phyloP scores from a whole-genome alignment of 805 yeast species.

The Candida ulmi region DNA sequence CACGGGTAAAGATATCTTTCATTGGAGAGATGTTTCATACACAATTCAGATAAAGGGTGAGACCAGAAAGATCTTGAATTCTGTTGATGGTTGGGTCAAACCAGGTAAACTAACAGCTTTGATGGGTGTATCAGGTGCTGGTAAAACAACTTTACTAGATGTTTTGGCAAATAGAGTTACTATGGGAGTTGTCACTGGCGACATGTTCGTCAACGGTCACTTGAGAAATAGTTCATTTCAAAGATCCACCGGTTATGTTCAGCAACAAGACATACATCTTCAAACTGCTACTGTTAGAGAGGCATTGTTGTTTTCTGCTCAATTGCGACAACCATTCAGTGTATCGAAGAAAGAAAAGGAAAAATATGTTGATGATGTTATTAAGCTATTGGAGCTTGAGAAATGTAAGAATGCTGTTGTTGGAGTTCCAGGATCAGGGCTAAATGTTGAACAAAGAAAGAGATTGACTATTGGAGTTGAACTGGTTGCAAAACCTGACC shows the following conservation, averaged over 20 bases:
- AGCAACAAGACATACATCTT: conserved; percentile 76
- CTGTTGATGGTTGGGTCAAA: conserved; percentile 66
- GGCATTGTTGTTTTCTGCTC: conserved; percentile 65
- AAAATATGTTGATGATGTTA: conserved; percentile 64
- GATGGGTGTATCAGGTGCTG: conserved; percentile 88
- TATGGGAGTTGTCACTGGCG: conserved; percentile 67
- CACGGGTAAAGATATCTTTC: conserved; percentile 48
- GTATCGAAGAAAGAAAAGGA: conserved; percentile 54
- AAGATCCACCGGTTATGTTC: conserved; percentile 75
- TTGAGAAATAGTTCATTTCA: conserved; percentile 60
- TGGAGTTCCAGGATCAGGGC: conserved; percentile 70
- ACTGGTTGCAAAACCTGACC: conserved; percentile 61
- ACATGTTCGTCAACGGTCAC: conserved; percentile 65
- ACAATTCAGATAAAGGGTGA: conserved; percentile 57
- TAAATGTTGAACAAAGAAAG: conserved; percentile 65
- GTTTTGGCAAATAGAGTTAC: conserved; percentile 67
- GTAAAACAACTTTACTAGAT: conserved; percentile 73
- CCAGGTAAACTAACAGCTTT: conserved; percentile 80
- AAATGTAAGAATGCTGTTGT: conserved; percentile 73
- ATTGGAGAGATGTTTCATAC: conserved; percentile 68
- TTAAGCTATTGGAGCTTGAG: conserved; percentile 62
- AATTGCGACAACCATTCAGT: conserved; percentile 60
- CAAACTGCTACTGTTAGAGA: conserved; percentile 69
- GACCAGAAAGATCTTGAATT: conserved; percentile 47
- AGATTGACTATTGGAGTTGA: conserved; percentile 68